These are phyloP conservation scores for Juncus inflexus DNA, from an alignment of 176 grass and related monocot species.

Conservation along the genomic window DNA sequence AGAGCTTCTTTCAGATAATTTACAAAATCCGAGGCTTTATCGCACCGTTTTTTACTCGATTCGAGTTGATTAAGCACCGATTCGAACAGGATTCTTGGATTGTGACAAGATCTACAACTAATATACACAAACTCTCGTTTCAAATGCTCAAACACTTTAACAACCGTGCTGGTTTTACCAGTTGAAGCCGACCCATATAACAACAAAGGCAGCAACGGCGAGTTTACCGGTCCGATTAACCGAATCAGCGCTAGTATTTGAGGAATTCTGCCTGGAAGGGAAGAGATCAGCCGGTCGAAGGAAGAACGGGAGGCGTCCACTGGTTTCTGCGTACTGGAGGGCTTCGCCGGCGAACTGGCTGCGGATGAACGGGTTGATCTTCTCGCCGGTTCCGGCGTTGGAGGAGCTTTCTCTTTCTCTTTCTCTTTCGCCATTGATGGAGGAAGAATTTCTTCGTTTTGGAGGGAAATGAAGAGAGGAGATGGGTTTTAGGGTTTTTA, in stretches of 20 bases:
- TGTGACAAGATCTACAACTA: conserved; percentile 57
- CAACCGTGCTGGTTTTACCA: conserved; percentile 65
- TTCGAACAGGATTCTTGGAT: conserved; percentile 35
- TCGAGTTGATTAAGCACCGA: conserved; percentile 33
- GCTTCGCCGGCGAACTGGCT: conserved; percentile 1
- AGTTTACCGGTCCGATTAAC: conserved; percentile 48
- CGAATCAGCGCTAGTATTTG: conserved; percentile 65
- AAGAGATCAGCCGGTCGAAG: conserved; percentile 5
- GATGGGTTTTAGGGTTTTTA: neutral
- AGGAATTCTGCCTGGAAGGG: conserved; percentile 39
- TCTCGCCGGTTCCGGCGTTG: conserved; percentile 32
- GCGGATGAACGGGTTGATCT: conserved; percentile 40
- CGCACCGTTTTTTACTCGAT: conserved; percentile 38
- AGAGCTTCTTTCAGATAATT: conserved; percentile 53
- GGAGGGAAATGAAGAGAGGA: conserved; percentile 23
- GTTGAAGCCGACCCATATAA: conserved; percentile 61
- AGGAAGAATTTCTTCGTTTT: neutral
- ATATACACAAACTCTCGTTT: conserved; percentile 45
- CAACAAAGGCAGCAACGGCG: conserved; percentile 48
- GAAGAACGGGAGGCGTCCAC: conserved; percentile 16
- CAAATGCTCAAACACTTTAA: conserved; percentile 53
- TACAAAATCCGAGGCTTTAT: conserved; percentile 72
- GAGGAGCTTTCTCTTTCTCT: neutral
- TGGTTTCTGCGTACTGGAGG: conserved; percentile 15
- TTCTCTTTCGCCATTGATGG: conserved; percentile 31